Evolutionary conservation across 306 rosid genomes (phyloP), one percentile per base, ranked within the genome.

Genomic region (Clitoria ternatea): DNA sequence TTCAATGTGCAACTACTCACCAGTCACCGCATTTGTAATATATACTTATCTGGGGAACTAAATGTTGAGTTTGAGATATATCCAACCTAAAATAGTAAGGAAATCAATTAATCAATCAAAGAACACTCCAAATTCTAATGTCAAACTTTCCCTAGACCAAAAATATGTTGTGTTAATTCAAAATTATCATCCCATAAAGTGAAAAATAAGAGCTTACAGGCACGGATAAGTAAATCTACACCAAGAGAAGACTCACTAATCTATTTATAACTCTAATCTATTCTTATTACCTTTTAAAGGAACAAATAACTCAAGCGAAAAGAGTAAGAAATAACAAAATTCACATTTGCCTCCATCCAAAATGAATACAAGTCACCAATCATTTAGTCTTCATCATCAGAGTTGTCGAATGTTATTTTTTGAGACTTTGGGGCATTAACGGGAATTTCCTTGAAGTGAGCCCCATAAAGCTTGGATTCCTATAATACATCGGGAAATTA

Each of bases 391-490:
- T 95, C 97, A 13, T 90, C 95, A 1, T 90, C 99, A 17, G 99
- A 85, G 80, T 85, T 62, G 53, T 81, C 75, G 72, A 95, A 95
- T 43, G 95, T 95, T 15, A 77, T 95, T 63, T 91, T 95, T 66
- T 82, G 77, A 7, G 96, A 80, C 85, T 87, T 91, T 0, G 90
- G 95, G 56, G 96, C 97, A 80, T 80, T 87, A 5, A 43, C 88
- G 27, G 96, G 7, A 68, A 95, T 95, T 81, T 95, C 97, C 86
- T 84, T 95, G 71, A 86, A 95, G 88, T 91, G 99, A 8, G 96
- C 85, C 68, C 99, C 97, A 61, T 91, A 91, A 26, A 89, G 90
- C 85, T 95, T 95, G 17, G 99, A 95, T 80, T 95, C 97, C 99
- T 89, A 76, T 15, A 55, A 18, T 33, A 26, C 39, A 79, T 27